Conservation (phyloP, 192 early-diverging fungal genomes). For the Martensiomyces pterosporus region DNA sequence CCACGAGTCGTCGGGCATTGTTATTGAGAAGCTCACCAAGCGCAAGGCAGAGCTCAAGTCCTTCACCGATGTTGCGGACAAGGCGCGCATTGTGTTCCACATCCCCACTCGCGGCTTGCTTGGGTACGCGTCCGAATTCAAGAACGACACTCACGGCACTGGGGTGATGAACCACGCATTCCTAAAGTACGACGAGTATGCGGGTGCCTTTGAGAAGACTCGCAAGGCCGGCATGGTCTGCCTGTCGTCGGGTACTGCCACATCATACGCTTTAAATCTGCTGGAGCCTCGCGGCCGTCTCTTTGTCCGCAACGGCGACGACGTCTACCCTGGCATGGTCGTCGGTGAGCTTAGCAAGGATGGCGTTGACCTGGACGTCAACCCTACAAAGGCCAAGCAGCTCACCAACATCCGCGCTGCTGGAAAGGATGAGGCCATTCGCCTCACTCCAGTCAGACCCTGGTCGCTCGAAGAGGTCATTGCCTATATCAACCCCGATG, state of each 20-base stretch:
- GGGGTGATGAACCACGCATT: constrained; percentile 80
- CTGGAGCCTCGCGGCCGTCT: constrained; percentile 77
- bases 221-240: constrained; percentile 78
- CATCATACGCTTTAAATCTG: constrained; percentile 68
- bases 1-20: constrained; percentile 62
- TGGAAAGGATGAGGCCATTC: constrained; percentile 73
- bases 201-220: constrained; percentile 65
- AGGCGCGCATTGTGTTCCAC: constrained; percentile 72
- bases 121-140: constrained; percentile 83
- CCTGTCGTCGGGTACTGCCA: constrained; percentile 61
- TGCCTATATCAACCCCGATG: constrained; percentile 74
- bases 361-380: constrained; percentile 71
- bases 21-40: constrained; percentile 82
- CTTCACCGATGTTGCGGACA: constrained; percentile 64
- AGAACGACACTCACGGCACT: constrained; percentile 81
- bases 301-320: constrained; percentile 68
- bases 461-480: constrained; percentile 73
- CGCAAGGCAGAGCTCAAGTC: constrained; percentile 79
- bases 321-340: constrained; percentile 83
- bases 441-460: constrained; percentile 62
- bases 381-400: constrained; percentile 78
- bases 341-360: constrained; percentile 78
- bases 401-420: constrained; percentile 75
- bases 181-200: constrained; percentile 66
- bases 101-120: constrained; percentile 79